A percentile compares a stretch with the other conserved stretches of the same genome.
These are phyloP conservation scores for Cystobasidium onofrii DNA, from an alignment of 768 basidiomycete genomes.

Conservation along the genomic window DNA sequence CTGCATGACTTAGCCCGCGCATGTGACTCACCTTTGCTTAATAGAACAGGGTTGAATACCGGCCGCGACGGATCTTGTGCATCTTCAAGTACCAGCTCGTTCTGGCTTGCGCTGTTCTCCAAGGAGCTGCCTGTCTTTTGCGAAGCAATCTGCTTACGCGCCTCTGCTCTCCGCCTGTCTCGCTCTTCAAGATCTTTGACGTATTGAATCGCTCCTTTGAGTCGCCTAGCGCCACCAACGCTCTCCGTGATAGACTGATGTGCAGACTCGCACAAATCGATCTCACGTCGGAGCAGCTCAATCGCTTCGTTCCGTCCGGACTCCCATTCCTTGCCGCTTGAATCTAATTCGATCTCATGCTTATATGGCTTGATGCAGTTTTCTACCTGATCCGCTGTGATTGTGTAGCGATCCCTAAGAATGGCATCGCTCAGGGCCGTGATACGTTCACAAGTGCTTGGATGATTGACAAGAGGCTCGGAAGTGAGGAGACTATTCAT, in stretches of 20 bases:
- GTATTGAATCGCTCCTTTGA: conserved; percentile 68
- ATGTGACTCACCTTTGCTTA: conserved; percentile 70
- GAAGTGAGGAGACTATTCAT: conserved; percentile 62
- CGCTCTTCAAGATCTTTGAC: conserved; percentile 72
- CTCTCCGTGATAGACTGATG: conserved; percentile 75
- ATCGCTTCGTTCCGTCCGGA: conserved; percentile 65
- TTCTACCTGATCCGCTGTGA: conserved; percentile 97
- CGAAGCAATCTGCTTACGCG: conserved; percentile 35
- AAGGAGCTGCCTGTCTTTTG: conserved; percentile 32
- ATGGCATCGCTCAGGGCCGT: conserved; percentile 88
- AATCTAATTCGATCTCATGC: conserved; percentile 74
- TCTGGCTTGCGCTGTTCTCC: conserved; percentile 14
- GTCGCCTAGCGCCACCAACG: conserved; percentile 74
- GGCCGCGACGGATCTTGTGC: conserved; percentile 56
- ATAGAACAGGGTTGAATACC: conserved; percentile 78
- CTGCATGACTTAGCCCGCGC: no score
- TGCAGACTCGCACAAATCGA: conserved; percentile 72
- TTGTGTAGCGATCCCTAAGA: conserved; percentile 78
- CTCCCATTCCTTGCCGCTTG: conserved; percentile 88
- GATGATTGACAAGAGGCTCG: conserved; percentile 89
- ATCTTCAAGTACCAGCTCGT: conserved; percentile 38
- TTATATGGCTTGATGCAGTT: conserved; percentile 99
- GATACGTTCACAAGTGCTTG: conserved; percentile 76
- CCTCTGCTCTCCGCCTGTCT: conserved; percentile 44
- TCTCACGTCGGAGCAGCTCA: conserved; percentile 74